Percentiles rank a stretch among this genome's conserved stretches.
Conservation (phyloP, 257 asterid species). For the Rubia yunnanensis region DNA sequence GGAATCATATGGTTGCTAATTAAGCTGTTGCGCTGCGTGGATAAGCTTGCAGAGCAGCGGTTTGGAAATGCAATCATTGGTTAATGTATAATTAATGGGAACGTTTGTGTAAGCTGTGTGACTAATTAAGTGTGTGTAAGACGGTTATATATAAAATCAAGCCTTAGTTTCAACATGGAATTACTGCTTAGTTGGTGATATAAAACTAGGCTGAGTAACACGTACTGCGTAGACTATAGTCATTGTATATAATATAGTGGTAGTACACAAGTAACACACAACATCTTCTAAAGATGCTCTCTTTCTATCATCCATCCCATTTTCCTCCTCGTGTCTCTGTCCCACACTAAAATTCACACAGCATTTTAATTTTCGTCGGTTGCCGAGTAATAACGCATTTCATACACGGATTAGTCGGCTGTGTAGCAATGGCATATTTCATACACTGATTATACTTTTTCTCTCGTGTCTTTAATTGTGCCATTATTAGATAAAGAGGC, state of each 20-base stretch:
- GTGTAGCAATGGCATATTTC: too few species aligned
- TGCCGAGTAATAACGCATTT: too few species aligned
- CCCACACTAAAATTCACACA: neutral
- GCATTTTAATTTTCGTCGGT: too few species aligned
- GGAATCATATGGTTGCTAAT: neutral
- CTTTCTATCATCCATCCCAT: neutral
- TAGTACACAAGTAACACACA: neutral
- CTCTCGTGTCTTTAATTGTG: too few species aligned
- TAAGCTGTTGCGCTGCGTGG: neutral
- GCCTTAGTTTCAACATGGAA: neutral
- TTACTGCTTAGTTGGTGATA: too few species aligned
- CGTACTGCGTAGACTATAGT: too few species aligned
- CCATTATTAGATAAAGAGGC: too few species aligned
- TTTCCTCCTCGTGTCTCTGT: neutral
- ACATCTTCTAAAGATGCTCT: neutral
- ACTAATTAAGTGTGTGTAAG: neutral
- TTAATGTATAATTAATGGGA: constrained; percentile 2
- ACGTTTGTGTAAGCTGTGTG: neutral
- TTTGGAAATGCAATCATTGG: neutral
- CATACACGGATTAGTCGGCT: too few species aligned
- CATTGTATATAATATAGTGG: neutral
- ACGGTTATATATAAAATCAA: neutral
- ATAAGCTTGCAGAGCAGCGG: neutral
- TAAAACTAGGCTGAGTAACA: too few species aligned
- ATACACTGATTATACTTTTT: too few species aligned